Conservation (phyloP, 352 stramenopile genomes). For the Pythium utonaiense region DNA sequence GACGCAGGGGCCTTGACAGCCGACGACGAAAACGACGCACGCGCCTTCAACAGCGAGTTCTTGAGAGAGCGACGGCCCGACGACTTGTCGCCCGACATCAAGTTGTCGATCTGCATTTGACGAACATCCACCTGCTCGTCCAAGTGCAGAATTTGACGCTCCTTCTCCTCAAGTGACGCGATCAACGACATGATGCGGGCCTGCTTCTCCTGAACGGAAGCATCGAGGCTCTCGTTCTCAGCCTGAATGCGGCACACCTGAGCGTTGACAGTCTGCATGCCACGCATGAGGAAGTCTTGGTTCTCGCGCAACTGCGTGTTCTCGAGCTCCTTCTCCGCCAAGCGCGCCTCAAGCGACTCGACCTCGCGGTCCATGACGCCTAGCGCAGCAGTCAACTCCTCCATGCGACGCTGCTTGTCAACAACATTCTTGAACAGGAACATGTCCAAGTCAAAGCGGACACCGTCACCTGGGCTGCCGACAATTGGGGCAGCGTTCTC, state of each 20-base stretch:
- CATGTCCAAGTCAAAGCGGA: constrained; percentile 64
- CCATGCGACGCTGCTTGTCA: constrained; percentile 58
- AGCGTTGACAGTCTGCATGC: constrained; percentile 45
- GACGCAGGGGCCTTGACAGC: neutral
- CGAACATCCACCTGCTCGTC: constrained; percentile 52
- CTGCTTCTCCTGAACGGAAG: constrained; percentile 54
- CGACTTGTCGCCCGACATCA: constrained; percentile 28
- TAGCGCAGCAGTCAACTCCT: constrained; percentile 65
- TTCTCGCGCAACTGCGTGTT: constrained; percentile 59
- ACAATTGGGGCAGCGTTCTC: neutral
- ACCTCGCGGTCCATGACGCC: constrained; percentile 70
- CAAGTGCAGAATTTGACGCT: constrained; percentile 61
- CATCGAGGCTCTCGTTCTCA: constrained; percentile 49
- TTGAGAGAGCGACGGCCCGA: constrained; percentile 20
- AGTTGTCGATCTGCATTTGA: constrained; percentile 47
- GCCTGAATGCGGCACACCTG: constrained; percentile 52
- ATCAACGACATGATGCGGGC: constrained; percentile 52
- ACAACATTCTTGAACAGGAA: constrained; percentile 73
- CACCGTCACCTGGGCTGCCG: constrained; percentile 19
- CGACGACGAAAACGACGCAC: constrained; percentile 18
- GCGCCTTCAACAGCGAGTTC: constrained; percentile 22
- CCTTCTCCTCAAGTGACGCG: constrained; percentile 57
- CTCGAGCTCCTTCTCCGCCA: constrained; percentile 52
- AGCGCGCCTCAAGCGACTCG: constrained; percentile 43
- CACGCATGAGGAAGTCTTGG: constrained; percentile 37